phyloP scores from a whole-genome alignment of 345 rosid species.

The Linum usitatissimum region DNA sequence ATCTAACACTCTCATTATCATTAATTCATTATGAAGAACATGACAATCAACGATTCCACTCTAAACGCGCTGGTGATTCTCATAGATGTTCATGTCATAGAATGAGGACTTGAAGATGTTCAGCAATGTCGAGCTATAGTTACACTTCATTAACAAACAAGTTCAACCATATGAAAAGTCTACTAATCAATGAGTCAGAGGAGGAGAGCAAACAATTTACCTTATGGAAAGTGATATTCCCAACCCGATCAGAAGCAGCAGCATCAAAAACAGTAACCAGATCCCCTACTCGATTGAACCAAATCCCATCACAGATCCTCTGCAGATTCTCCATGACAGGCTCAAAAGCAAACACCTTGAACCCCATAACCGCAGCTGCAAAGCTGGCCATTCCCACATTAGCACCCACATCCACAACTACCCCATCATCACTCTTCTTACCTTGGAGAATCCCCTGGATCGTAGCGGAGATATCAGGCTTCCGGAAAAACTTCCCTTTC shows the following conservation, averaged over 20 bases:
- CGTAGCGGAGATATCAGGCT: constrained; percentile 80
- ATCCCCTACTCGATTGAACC: constrained; percentile 67
- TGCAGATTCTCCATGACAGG: constrained; percentile 89
- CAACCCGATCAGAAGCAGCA: constrained; percentile 68
- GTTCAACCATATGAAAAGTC: no score
- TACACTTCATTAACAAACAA: no score
- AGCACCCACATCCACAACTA: constrained; percentile 88
- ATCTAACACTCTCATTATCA: no score
- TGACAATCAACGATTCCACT: no score
- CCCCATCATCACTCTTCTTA: constrained; percentile 39
- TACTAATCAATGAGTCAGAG: no score
- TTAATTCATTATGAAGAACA: no score
- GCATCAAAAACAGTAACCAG: constrained; percentile 81
- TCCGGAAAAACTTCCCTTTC: constrained; percentile 84
- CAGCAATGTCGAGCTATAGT: no score
- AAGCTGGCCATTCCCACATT: constrained; percentile 98
- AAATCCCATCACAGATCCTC: constrained; percentile 93
- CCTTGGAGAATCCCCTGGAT: constrained; percentile 60
- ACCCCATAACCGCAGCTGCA: constrained; percentile 92
- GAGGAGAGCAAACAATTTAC: constrained; percentile 19
- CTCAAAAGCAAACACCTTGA: constrained; percentile 74
- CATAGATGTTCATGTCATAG: no score
- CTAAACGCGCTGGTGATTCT: no score
- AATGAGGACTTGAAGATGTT: no score
- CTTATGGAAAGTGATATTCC: constrained; percentile 83